Conservation (phyloP, 768 basidiomycete genomes). For the Postia placenta region DNA sequence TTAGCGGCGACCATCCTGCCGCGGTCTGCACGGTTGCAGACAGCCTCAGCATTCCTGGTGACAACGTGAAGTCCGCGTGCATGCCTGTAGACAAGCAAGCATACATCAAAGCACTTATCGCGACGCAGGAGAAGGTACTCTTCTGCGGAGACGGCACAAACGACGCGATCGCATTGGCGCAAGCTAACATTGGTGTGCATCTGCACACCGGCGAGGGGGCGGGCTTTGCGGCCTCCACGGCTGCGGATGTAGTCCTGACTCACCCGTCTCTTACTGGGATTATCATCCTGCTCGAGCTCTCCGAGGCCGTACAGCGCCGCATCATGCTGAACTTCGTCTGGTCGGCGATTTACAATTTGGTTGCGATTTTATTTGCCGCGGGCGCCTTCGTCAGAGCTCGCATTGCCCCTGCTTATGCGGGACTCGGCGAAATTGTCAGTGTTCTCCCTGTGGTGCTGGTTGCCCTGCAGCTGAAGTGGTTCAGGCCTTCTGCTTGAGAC, state of each 20-base stretch:
- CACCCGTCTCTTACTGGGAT: conserved; percentile 29
- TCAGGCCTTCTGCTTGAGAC: conserved; percentile 11
- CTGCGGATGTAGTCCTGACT: conserved; percentile 43
- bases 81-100: conserved; percentile 41
- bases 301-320: conserved; percentile 27
- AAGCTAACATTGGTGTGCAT: conserved; percentile 42
- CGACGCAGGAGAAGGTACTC: conserved; percentile 25
- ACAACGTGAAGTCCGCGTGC: conserved; percentile 35
- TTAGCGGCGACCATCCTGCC: conserved; percentile 42
- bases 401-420: conserved; percentile 37
- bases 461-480: conserved; percentile 26
- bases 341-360: conserved; percentile 37
- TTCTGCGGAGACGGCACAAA: conserved; percentile 51
- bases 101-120: conserved; percentile 24
- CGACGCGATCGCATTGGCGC: conserved; percentile 44
- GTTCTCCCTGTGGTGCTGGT: conserved; percentile 35
- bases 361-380: conserved; percentile 42
- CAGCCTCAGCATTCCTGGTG: conserved; percentile 31
- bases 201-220: conserved; percentile 25
- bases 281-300: conserved; percentile 31
- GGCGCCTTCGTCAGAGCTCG: conserved; percentile 38
- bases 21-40: conserved; percentile 38
- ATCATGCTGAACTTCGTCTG: conserved; percentile 32
- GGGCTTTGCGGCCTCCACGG: conserved; percentile 34
- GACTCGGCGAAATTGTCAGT: conserved; percentile 37